Base-by-base conservation (phyloP, 108 stramenopile genomes). In the Pseudonitzschia delicatissima region DNA sequence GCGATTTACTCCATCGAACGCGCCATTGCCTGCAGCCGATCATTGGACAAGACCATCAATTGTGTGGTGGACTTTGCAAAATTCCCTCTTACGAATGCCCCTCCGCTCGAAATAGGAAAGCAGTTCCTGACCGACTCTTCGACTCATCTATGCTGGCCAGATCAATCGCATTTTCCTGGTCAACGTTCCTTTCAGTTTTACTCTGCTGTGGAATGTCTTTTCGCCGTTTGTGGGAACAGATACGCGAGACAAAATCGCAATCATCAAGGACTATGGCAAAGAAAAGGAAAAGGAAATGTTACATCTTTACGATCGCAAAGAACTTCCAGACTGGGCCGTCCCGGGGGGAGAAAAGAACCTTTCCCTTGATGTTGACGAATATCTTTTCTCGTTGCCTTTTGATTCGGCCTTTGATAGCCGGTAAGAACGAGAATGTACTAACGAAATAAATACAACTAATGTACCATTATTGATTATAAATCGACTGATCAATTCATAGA, bases 1-100 rank as follows among this genome's bases (percentile, higher is more conserved):
- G 69, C 76, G 8, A 3, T 75, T 5, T 80, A 75, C 45, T 70
- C 79, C 17, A 68, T 80, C 64, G 79, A 80, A 67, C 69, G 74
- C 15, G 79, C 79, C n/a, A 75, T 80, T 64, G 79, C 79, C 37
- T 75, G 70, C 49, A 66, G 57, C 28, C 59, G 51, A 27, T 45
- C 60, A 26, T 33, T 23, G 35, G 73, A 74, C 40, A 35, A 33
- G 12, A 61, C 65, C 15, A 68, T 80, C 55, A 80, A 80, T 51
- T 73, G 73, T 18, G 67, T 76, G 28, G 74, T 80, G 45, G 74
- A 80, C 50, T 80, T 74, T 72, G 23, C 64, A 25, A 71, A 66
- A 2, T 80, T 80, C 63, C 59, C 67, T 13, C 29, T 64, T 13
- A n/a, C 37, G 25, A 45, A 79, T 67, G 9, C 69, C 5, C 79